These are phyloP conservation scores for Leucoagaricus sp. DNA, from an alignment of 1,284 basidiomycete species.

Conservation along the genomic window DNA sequence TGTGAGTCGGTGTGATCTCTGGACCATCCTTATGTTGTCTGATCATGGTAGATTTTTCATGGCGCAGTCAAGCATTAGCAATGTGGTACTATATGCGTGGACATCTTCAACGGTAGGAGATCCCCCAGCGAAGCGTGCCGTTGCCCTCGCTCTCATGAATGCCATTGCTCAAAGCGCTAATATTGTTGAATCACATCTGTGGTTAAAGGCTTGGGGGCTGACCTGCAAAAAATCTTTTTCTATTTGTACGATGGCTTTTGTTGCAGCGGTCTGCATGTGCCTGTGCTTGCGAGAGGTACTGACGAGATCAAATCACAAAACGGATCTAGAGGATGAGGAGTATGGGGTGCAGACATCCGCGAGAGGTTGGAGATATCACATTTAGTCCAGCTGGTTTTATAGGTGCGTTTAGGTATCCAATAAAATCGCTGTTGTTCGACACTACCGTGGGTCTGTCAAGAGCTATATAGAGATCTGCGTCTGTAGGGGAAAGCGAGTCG, in stretches of 20 bases:
- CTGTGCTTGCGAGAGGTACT: conserved; percentile 55
- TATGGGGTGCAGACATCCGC: conserved; percentile 19
- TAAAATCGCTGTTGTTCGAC: not conserved
- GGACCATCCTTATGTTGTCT: not conserved
- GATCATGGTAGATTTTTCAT: conserved; percentile 60
- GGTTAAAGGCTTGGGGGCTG: conserved; percentile 40
- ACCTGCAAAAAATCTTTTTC: conserved; percentile 39
- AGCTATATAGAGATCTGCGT: too few relatives aligned
- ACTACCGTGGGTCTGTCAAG: too few relatives aligned
- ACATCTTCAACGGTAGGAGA: conserved; percentile 66
- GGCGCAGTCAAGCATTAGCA: conserved; percentile 73
- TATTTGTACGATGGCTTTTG: conserved; percentile 29
- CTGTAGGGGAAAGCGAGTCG: too few relatives aligned
- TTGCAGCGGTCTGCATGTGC: conserved; percentile 50
- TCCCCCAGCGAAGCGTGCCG: conserved; percentile 74
- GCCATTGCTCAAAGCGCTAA: conserved; percentile 74
- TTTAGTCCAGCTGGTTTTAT: conserved; percentile 16
- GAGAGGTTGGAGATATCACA: conserved; percentile 40
- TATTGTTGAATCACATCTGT: conserved; percentile 68
- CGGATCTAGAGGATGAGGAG: conserved; percentile 45
- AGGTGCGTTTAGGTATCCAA: not conserved
- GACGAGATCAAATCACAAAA: conserved; percentile 43
- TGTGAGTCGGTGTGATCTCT: not conserved
- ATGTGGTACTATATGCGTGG: conserved; percentile 73
- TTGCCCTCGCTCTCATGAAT: conserved; percentile 76